Conservation (phyloP, 441 rosid species). For the Syzygium syzygioides region DNA sequence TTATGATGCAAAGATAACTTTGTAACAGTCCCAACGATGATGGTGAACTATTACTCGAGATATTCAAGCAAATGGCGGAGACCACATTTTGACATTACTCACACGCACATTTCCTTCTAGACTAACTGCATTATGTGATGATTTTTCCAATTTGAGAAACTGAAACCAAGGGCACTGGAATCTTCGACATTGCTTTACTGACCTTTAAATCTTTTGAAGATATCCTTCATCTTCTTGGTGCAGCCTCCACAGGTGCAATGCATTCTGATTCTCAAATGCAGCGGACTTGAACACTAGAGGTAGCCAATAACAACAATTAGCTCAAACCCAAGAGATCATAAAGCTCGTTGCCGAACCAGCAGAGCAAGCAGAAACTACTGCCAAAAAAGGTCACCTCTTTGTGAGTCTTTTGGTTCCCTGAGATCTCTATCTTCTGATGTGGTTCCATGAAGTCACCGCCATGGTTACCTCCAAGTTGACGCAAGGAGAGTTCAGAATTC, state of each 20-base stretch:
- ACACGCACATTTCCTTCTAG: not conserved
- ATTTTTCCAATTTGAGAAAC: not conserved
- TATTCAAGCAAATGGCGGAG: not conserved
- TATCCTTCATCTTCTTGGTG: not conserved
- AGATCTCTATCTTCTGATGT: not conserved
- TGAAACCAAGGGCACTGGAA: not conserved
- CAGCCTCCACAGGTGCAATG: not conserved
- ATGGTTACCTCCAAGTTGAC: not conserved
- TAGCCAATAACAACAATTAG: not conserved
- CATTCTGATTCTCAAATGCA: not conserved
- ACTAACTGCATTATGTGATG: not conserved
- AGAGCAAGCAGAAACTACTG: not conserved
- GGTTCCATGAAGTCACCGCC: not conserved
- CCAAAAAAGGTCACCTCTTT: not conserved
- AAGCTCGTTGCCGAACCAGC: not conserved
- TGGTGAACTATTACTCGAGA: not conserved
- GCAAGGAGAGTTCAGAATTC: not conserved
- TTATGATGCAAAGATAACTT: not conserved
- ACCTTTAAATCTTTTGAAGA: not conserved
- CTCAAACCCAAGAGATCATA: not conserved
- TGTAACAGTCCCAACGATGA: not conserved
- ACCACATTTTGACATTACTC: not conserved
- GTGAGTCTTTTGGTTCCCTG: not conserved
- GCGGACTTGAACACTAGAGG: not conserved
- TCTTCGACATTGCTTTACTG: not conserved